Percentiles rank a stretch among this genome's conserved stretches.
phyloP scores from a whole-genome alignment of 805 yeast species.

The Candida methanosorbosa region DNA sequence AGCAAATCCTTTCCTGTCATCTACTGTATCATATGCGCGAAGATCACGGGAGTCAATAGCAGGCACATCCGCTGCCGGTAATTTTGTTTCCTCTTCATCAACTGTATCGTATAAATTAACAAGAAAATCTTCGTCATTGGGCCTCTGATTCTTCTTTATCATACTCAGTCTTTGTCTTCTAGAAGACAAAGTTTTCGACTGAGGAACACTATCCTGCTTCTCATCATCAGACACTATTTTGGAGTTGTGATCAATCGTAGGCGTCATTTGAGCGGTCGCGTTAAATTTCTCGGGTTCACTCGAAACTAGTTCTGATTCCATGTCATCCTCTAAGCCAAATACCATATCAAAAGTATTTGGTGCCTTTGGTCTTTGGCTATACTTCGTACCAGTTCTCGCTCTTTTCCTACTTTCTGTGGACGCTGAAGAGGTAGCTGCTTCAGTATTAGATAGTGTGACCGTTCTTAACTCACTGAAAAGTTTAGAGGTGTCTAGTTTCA shows the following conservation, averaged over 20 bases:
- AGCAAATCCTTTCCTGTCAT: background rate
- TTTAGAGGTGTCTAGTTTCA: no score
- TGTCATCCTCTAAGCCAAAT: background rate
- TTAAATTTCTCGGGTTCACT: background rate
- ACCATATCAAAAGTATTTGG: constrained; percentile 1
- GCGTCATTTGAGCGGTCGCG: background rate
- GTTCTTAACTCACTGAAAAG: no score
- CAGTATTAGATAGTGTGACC: no score
- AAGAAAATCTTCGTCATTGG: background rate
- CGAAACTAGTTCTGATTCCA: no score
- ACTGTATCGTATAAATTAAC: background rate
- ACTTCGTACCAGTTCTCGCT: no score
- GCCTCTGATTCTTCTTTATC: background rate
- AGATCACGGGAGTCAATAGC: background rate
- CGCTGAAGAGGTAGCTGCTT: no score
- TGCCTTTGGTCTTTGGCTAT: no score
- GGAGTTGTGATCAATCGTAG: background rate
- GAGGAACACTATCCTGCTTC: background rate
- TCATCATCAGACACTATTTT: background rate
- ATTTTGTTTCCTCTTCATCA: background rate
- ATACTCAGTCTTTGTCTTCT: background rate
- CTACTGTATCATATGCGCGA: no score
- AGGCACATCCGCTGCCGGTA: background rate
- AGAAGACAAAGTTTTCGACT: background rate
- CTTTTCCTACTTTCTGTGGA: no score